Evolutionary conservation across 2,329 filamentous ascomycete genomes (phyloP).

Genomic region (Verticillium nubilum): DNA sequence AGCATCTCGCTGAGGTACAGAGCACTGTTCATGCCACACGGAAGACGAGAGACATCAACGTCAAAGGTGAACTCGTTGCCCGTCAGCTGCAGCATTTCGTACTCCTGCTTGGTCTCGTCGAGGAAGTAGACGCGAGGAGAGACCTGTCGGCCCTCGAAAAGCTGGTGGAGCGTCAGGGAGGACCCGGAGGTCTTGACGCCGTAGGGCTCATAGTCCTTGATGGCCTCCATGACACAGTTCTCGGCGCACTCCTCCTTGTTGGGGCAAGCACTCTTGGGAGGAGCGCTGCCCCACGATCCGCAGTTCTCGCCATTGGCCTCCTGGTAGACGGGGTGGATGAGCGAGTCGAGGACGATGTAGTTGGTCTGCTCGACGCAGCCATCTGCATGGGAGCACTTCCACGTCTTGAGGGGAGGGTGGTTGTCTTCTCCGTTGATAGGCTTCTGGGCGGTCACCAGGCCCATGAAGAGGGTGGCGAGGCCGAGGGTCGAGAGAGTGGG

Average conservation of each 20-base stretch:
- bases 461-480: slow-evolving; percentile 15
- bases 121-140: slow-evolving; percentile 54
- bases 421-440: slow-evolving; percentile 35
- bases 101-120: slow-evolving; percentile 44
- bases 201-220: slow-evolving; percentile 36
- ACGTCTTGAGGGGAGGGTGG: slow-evolving; percentile 46
- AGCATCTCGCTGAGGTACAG: slow-evolving; percentile 55
- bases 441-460: slow-evolving; percentile 29
- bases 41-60: slow-evolving; percentile 58
- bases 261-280: slow-evolving; percentile 40
- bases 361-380: slow-evolving; percentile 43
- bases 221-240: slow-evolving; percentile 50
- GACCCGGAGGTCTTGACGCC: slow-evolving; percentile 26
- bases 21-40: slow-evolving; percentile 64
- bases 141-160: slow-evolving; percentile 15
- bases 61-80: slow-evolving; percentile 61
- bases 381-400: slow-evolving; percentile 41
- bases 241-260: slow-evolving; percentile 42
- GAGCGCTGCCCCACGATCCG: slow-evolving; percentile 23
- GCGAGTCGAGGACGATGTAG: slow-evolving; percentile 44
- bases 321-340: slow-evolving; percentile 40
- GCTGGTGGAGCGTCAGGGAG: slow-evolving; percentile 22
- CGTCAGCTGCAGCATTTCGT: slow-evolving; percentile 55
- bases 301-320: slow-evolving; percentile 24
- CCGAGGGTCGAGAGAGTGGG: slow-evolving; percentile 3